Evolutionary conservation across 345 rosid genomes (phyloP).

Genomic region (Eucalyptus fibrosa): DNA sequence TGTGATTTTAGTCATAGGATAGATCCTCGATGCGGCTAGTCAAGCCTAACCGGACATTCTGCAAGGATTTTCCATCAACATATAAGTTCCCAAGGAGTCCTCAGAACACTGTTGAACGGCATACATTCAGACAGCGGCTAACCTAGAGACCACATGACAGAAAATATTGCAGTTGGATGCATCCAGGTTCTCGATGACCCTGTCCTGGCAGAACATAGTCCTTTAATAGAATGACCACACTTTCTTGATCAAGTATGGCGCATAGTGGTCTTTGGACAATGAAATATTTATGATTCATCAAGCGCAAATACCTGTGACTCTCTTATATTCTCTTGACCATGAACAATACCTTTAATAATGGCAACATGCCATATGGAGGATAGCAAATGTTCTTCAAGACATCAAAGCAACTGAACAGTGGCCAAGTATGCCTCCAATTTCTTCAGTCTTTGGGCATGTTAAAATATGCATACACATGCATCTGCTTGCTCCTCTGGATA

Average conservation of each 20-base stretch:
- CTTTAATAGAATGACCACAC: not conserved
- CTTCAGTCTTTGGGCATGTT: not conserved
- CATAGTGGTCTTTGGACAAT: not conserved
- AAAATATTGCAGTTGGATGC: not conserved
- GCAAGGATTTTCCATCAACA: not conserved
- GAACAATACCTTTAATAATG: not conserved
- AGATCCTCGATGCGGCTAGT: not conserved
- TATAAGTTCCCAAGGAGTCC: not conserved
- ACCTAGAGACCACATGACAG: not conserved
- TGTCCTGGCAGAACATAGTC: not conserved
- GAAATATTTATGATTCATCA: not conserved
- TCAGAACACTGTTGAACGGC: not conserved
- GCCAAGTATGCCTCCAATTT: not conserved
- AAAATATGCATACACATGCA: not conserved
- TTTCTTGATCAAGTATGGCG: not conserved
- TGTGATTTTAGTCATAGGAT: not conserved
- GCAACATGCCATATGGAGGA: not conserved
- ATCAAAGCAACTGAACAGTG: not conserved
- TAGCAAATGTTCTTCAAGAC: not conserved
- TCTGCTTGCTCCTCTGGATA: not conserved
- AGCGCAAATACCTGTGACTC: not conserved
- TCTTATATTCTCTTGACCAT: not conserved
- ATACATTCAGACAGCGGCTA: not conserved
- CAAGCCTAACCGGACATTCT: not conserved
- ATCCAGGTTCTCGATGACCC: not conserved